Base-by-base conservation (phyloP, 1,284 basidiomycete species). In the Tylopilus sp. region DNA sequence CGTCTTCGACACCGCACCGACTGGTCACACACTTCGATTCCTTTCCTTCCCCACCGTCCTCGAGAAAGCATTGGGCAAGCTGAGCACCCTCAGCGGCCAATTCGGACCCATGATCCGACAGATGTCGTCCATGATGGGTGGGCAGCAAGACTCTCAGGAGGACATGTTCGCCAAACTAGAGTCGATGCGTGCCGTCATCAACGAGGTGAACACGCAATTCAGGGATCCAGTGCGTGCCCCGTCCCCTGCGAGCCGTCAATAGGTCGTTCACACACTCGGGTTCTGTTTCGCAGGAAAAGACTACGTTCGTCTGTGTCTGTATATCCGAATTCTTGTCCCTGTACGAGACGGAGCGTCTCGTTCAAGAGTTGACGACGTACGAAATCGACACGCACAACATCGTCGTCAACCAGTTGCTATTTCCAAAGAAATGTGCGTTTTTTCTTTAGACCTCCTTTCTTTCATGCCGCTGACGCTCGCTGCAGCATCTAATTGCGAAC, bases 361-460 rank as follows among this genome's bases (percentile, higher is more conserved):
- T 99, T 34, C 96, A 99, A 69, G 97, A 99, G 67, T 75, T 99
- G 42, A 96, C 95, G 12, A 77, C 84, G 42, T 99, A 99, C 71
- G 94, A 93, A 67, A 99, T 99, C 67, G 97, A 99, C 71, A 98
- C 95, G 39, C 96, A 99, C 71, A 93, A 95, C 67, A 99, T 99
- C 60, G 93, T 99, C 46, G 93, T 98, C 58, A 99, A 99, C 69
- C 96, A 99, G 71, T 75, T 99, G 10, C 76, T 99, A 36, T 98
- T 92, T 77, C 96, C 96, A 18, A 94, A 91, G 74, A 77, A 85
- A 65, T 81, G 90, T 90, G 64, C 57, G 86, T 72, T 19, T 9
- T 26, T 4, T 3, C 2, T 42, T 8, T 15, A 30, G 5, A 4
- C 21, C n/a, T n/a, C n/a, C 35, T 28, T 19, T 35, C 34, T 26